phyloP scores from a whole-genome alignment of 2,329 filamentous ascomycete species.

The Fusarium sp. region DNA sequence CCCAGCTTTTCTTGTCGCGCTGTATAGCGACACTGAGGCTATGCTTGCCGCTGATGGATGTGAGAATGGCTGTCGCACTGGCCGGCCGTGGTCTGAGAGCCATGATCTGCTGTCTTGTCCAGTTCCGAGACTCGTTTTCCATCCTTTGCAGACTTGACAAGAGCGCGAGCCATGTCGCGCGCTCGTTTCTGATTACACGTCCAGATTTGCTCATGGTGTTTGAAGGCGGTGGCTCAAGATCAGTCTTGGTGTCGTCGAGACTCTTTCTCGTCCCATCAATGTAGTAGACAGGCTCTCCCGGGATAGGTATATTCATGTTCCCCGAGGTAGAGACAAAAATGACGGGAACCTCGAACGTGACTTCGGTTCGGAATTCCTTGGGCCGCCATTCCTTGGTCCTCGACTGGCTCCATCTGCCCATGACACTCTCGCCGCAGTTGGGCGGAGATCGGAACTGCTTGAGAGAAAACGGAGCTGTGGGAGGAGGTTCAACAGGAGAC shows the following conservation, averaged over 20 bases:
- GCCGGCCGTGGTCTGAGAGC: constrained; percentile 5
- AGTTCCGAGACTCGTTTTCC: constrained; percentile 21
- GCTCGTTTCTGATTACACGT: constrained; percentile 11
- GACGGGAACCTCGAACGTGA: constrained; percentile 7
- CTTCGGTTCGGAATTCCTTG: constrained; percentile 17
- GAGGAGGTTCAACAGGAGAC: constrained; percentile 3
- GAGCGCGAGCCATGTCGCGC: constrained; percentile 10
- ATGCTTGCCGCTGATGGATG: constrained; percentile 13
- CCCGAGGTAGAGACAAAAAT: constrained; percentile 7
- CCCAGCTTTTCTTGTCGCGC: constrained; percentile 20
- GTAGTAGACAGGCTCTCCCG: background rate
- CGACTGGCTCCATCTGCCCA: constrained; percentile 13
- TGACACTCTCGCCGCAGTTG: constrained; percentile 17
- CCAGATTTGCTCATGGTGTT: constrained; percentile 10
- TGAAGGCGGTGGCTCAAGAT: background rate
- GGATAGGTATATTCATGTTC: background rate
- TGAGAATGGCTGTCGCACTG: constrained; percentile 9
- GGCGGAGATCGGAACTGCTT: constrained; percentile 19
- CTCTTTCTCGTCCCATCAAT: constrained; percentile 17
- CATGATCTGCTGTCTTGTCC: constrained; percentile 25
- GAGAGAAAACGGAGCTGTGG: constrained; percentile 8
- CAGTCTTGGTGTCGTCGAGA: constrained; percentile 15
- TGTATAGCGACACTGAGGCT: constrained; percentile 6
- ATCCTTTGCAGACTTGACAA: constrained; percentile 16
- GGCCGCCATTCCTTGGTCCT: constrained; percentile 13